Evolutionary conservation across 1,139 yeast genomes (phyloP).

Genomic region (Candida gigantensis): DNA sequence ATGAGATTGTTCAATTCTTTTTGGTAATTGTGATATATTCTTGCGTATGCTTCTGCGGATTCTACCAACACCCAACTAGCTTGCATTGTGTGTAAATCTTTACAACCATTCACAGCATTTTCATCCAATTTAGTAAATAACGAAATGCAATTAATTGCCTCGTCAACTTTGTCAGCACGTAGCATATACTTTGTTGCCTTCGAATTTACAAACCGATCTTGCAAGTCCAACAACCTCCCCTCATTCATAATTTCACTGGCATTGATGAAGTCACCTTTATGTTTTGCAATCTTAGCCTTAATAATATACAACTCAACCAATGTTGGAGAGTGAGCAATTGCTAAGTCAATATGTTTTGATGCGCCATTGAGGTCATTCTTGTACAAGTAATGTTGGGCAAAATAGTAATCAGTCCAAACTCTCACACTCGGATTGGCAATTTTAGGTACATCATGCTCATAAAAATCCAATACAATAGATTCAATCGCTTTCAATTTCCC

Average conservation of each 20-base stretch:
- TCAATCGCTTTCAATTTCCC: slow-evolving; percentile 53
- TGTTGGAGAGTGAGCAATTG: slow-evolving; percentile 76
- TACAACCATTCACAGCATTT: slow-evolving; percentile 73
- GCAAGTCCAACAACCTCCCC: slow-evolving; percentile 78
- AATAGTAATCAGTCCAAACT: slow-evolving; percentile 78
- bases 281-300: slow-evolving; percentile 81
- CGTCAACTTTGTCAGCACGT: slow-evolving; percentile 75
- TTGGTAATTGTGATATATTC: slow-evolving; percentile 32
- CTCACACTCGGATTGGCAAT: slow-evolving; percentile 49
- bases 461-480: slow-evolving; percentile 53
- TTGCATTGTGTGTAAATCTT: slow-evolving; percentile 87
- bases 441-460: slow-evolving; percentile 27
- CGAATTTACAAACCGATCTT: slow-evolving; percentile 89
- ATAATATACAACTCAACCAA: slow-evolving; percentile 78
- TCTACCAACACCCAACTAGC: slow-evolving; percentile 88
- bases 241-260: slow-evolving; percentile 70
- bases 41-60: slow-evolving; percentile 75
- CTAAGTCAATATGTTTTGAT: slow-evolving; percentile 55
- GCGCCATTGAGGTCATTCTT: slow-evolving; percentile 56
- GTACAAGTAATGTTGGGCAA: slow-evolving; percentile 77
- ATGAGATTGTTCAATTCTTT: slow-evolving; percentile 17
- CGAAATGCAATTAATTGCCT: slow-evolving; percentile 74
- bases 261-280: slow-evolving; percentile 55
- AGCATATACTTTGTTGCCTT: slow-evolving; percentile 82
- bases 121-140: slow-evolving; percentile 83